Evolutionary conservation across 371 early-diverging fungal genomes (phyloP), one percentile per base, ranked within the genome.

Genomic region (Vairimorpha apis): DNA sequence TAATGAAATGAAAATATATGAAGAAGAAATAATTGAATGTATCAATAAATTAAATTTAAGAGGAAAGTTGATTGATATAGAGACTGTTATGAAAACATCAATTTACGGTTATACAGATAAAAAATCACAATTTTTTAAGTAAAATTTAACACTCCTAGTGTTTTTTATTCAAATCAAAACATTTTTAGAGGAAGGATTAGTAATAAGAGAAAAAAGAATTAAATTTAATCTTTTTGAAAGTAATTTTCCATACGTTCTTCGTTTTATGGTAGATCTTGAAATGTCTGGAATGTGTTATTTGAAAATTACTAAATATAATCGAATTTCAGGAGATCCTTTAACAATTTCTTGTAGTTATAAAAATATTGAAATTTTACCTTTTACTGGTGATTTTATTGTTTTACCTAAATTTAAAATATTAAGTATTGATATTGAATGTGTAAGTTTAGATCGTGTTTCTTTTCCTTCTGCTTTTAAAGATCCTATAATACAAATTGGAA

Each of bases 401-500:
- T 86, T 96, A 49, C 97, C 97, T 0, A 97, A 97, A 0, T 85
- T 97, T 23, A 88, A 97, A 67, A 89, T 97, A 56, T 79, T 98
- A 47, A 92, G 92, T 78, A 93, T 97, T 79, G 99, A 99, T 88
- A 95, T 99, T 73, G 99, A 99, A 85, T 95, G 96, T 79, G 90
- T 92, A 43, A 95, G 96, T 23, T 53, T 53, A 53, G 85, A 93
- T 41, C 91, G 90, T 70, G 93, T 93, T 45, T 84, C 91, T n/a
- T 99, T 99, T 75, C 99, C 99, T 0, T 92, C 91, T 56, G 86
- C 99, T 12, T 81, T 87, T 53, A 72, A 86, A 1, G 99, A 98
- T 83, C 93, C 97, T 0, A 92, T 99, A n/a, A 98, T 98, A 74
- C 99, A 99, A 82, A 98, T 99, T 76, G 99, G 98, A 3, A 92